Evolutionary conservation across 176 grass and related monocot genomes (phyloP), one percentile per base, ranked within the genome.

Genomic region (Coix lacrymajobi): DNA sequence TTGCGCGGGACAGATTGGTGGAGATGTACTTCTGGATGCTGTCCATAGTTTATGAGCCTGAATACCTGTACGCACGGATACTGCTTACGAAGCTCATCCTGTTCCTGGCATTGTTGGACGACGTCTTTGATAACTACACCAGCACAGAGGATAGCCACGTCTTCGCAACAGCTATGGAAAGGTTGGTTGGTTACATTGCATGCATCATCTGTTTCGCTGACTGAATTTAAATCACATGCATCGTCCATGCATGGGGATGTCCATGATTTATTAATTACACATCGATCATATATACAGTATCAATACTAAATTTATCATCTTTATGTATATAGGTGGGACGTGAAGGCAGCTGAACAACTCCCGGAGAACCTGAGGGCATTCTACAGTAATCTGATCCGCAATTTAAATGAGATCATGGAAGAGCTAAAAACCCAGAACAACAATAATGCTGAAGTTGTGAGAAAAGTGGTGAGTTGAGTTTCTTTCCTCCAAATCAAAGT

Each of bases 1-100:
- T 81, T 54, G 44, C 77, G 11, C 76, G 85, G 24, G 81, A 93
- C 1, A 79, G 88, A 20, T 29, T 93, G 51, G 79, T 67, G 29
- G 85, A 93, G 68, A 82, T 68, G 28, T 79, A 90, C 16, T 90
- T 90, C 24, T 93, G 88, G 91, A 66, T 79, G 33, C 1, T 68
- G 20, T 81, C 54, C 26, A 41, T 93, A 33, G 43, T 82, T 22
- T 90, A 33, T 40, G 88, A 93, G 64, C 88, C 88, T 20, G 49
- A 52, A 4, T 77, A 76, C 63, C 85, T 72, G 48, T 75, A 63
- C 19, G n/a, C 83, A 9, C 71, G 91, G 19, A 45, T 85, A 5
- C 73, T 82, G 13, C 54, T 71, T 14, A 68, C 75, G 32, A 90
- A 93, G 43, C n/a, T 80, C 38, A 33, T 82, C 10, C 6, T 38